Conservation (phyloP, 805 yeast genomes). For the Pichia cabralensis region DNA sequence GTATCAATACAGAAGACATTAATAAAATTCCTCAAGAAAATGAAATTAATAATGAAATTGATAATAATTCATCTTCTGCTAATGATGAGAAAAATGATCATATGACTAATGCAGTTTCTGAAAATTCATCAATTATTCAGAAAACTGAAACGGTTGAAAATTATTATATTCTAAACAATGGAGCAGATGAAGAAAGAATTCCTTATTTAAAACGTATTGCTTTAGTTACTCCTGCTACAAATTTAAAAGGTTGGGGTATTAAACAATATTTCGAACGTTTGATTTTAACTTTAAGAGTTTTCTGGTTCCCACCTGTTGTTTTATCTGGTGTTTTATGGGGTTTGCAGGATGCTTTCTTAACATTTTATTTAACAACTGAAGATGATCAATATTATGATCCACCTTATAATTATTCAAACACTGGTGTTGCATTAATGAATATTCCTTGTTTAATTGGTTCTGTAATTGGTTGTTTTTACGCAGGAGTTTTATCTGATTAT, state of each 20-base stretch:
- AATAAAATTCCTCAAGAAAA: slow-evolving; percentile 4
- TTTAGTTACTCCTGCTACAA: slow-evolving; percentile 45
- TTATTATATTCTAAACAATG: slow-evolving; percentile 21
- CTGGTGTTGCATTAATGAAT: slow-evolving; percentile 68
- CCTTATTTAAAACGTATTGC: slow-evolving; percentile 38
- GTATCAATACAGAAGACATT: slow-evolving; percentile 2
- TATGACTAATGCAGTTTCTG: slow-evolving; percentile 3
- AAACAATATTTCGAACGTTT: slow-evolving; percentile 53
- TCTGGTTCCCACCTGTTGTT: slow-evolving; percentile 54
- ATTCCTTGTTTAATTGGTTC: slow-evolving; percentile 63
- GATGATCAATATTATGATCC: slow-evolving; percentile 55
- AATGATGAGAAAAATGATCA: slow-evolving; percentile 4
- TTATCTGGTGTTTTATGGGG: slow-evolving; percentile 74
- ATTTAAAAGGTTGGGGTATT: slow-evolving; percentile 53
- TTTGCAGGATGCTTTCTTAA: slow-evolving; percentile 63
- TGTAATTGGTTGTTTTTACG: slow-evolving; percentile 53
- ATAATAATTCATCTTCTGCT: background rate
- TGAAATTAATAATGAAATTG: background rate
- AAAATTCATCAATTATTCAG: slow-evolving; percentile 2
- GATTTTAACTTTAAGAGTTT: slow-evolving; percentile 40
- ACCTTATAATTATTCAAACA: slow-evolving; percentile 57
- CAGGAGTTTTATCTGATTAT: slow-evolving; percentile 50
- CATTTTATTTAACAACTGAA: slow-evolving; percentile 66
- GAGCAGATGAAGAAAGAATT: slow-evolving; percentile 32
- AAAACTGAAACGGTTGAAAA: too few species aligned